These are phyloP conservation scores for Curvularia eragrostidis DNA, from an alignment of 2,329 filamentous ascomycete species.

Conservation along the genomic window DNA sequence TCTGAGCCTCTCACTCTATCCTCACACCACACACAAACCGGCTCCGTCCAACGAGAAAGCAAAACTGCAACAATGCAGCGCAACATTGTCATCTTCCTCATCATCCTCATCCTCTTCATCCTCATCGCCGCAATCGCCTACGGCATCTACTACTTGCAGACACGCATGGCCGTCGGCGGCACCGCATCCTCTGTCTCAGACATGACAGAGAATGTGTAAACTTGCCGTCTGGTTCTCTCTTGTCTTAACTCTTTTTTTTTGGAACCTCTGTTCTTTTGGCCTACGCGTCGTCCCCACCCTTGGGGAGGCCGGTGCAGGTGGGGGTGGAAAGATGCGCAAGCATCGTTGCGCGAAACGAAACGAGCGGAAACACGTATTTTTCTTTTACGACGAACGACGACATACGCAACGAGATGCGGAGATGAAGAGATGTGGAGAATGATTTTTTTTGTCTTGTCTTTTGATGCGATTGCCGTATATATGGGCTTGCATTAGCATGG, in stretches of 20 bases:
- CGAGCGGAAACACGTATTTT: not conserved
- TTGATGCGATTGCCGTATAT: not conserved
- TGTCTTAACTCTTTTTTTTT: not conserved
- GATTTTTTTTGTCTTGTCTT: not conserved
- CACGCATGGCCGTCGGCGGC: constrained; percentile 50
- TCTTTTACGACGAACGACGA: not conserved
- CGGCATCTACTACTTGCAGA: constrained; percentile 58
- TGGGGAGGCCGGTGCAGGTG: not conserved
- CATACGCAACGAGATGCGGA: not conserved
- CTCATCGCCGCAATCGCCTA: constrained; percentile 58
- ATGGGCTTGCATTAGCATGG: not conserved
- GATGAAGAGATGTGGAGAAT: not conserved
- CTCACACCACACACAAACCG: too few relatives aligned
- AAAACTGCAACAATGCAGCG: constrained; percentile 53
- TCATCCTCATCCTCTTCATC: constrained; percentile 61
- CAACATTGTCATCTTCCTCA: constrained; percentile 61
- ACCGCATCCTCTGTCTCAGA: constrained; percentile 41
- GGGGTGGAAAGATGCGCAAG: not conserved
- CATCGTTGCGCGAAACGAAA: not conserved
- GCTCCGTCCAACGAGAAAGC: constrained; percentile 1
- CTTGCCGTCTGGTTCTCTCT: too few relatives aligned
- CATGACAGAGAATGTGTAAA: constrained; percentile 31
- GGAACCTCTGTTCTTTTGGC: not conserved
- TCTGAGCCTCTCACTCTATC: too few relatives aligned
- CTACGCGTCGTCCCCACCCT: not conserved